phyloP scores from a whole-genome alignment of 345 rosid species.

The Triadica sebifera region DNA sequence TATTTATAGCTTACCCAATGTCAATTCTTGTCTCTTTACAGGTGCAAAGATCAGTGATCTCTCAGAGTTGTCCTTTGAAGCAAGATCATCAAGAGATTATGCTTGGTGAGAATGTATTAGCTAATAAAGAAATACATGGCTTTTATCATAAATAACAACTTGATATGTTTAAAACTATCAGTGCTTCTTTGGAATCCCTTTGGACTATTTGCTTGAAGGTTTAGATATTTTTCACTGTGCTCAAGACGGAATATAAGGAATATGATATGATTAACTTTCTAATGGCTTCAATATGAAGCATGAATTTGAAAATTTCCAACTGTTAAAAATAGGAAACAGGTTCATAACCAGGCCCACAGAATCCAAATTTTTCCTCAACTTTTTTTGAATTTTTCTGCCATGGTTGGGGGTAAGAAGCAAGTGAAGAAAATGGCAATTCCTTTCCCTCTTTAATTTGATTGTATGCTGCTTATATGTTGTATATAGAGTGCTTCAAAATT shows the following conservation, averaged over 20 bases:
- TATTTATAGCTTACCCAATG: slow-evolving; percentile 7
- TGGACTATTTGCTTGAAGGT: neutral
- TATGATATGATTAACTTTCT: neutral
- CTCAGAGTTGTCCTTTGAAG: slow-evolving; percentile 70
- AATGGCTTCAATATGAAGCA: neutral
- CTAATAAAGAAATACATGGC: neutral
- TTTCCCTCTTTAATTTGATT: neutral
- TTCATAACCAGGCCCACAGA: neutral
- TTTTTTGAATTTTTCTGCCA: too few relatives aligned
- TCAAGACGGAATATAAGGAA: neutral
- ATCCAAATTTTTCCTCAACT: neutral
- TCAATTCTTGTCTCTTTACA: slow-evolving; percentile 20
- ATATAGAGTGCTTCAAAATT: neutral
- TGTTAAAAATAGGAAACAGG: neutral
- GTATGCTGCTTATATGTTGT: too few relatives aligned
- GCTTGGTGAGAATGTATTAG: slow-evolving; percentile 61
- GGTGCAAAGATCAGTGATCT: slow-evolving; percentile 42
- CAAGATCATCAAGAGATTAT: slow-evolving; percentile 59
- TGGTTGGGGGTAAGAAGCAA: neutral
- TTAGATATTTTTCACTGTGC: neutral
- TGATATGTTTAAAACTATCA: neutral
- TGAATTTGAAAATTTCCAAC: neutral
- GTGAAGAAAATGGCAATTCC: neutral
- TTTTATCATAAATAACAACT: neutral
- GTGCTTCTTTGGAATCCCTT: neutral